Percentiles rank a stretch among this genome's conserved stretches.
Evolutionary conservation across 2,329 filamentous ascomycete species (phyloP).

Genomic region (Pseudocercospora crystallina): DNA sequence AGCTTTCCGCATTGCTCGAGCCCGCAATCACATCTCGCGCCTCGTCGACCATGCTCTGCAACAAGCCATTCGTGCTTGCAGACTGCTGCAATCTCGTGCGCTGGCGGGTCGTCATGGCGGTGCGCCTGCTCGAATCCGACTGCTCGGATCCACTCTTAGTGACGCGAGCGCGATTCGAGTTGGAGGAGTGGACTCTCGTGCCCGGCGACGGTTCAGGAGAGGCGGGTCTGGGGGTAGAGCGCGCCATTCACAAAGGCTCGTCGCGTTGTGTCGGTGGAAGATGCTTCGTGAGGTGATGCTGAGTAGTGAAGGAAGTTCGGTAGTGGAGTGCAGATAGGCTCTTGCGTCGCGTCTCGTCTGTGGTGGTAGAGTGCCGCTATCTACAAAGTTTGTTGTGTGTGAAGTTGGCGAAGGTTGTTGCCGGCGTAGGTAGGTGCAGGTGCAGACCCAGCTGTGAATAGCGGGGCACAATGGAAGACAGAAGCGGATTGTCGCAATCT

Average conservation of each 20-base stretch:
- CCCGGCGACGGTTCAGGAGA: constrained; percentile 1
- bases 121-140: background rate
- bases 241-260: constrained; percentile 8
- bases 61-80: constrained; percentile 16
- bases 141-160: constrained; percentile 16
- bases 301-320: too few relatives aligned
- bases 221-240: constrained; percentile 1
- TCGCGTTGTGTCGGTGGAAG: background rate
- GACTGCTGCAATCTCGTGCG: constrained; percentile 19
- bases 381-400: too few relatives aligned
- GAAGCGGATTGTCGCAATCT: too few relatives aligned
- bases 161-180: constrained; percentile 13
- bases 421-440: too few relatives aligned
- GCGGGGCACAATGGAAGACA: too few relatives aligned
- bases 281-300: background rate
- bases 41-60: constrained; percentile 21
- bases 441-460: too few relatives aligned
- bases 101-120: constrained; percentile 13
- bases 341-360: too few relatives aligned
- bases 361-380: too few relatives aligned
- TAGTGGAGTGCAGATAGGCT: too few relatives aligned
- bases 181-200: constrained; percentile 5
- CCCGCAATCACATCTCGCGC: constrained; percentile 9
- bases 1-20: background rate
- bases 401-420: too few relatives aligned